These are phyloP conservation scores for Podochytrium sp. DNA, from an alignment of 192 early-diverging fungal species.

Conservation along the genomic window DNA sequence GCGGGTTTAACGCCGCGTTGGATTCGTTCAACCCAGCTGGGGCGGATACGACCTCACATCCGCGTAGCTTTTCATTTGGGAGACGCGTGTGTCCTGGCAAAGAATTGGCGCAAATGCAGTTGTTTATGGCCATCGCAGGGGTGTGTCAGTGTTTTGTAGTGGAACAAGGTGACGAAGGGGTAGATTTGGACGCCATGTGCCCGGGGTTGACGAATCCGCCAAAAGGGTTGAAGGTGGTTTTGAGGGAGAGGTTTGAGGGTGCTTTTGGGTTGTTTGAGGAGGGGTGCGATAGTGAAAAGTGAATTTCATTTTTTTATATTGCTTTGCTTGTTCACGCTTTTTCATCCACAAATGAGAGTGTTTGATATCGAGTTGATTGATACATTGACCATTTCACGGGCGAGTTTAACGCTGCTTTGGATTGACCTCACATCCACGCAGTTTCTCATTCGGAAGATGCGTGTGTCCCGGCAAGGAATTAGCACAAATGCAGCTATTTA, in stretches of 20 bases:
- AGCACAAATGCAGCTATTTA: constrained; percentile 18
- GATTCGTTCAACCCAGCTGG: neutral
- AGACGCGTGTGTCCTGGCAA: constrained; percentile 14
- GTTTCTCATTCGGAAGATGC: constrained; percentile 4
- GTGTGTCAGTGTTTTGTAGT: neutral
- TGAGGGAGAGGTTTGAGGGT: constrained; percentile 3
- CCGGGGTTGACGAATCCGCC: constrained; percentile 20
- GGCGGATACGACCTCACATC: neutral
- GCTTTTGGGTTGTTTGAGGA: neutral
- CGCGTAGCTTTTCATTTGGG: constrained; percentile 10
- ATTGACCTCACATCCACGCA: neutral
- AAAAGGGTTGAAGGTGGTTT: neutral
- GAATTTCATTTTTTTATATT: no score
- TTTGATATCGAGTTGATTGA: no score
- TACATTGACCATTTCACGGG: neutral
- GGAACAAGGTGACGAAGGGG: neutral
- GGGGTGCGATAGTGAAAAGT: no score
- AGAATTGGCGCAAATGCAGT: constrained; percentile 18
- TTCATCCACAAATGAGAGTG: no score
- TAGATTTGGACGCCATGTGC: constrained; percentile 9
- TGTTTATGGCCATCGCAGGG: constrained; percentile 11
- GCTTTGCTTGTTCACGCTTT: no score
- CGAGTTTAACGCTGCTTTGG: neutral
- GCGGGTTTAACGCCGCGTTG: neutral
- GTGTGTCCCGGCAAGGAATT: constrained; percentile 23